phyloP scores from a whole-genome alignment of 257 asterid genomes.

The Penstemon davidsonii region DNA sequence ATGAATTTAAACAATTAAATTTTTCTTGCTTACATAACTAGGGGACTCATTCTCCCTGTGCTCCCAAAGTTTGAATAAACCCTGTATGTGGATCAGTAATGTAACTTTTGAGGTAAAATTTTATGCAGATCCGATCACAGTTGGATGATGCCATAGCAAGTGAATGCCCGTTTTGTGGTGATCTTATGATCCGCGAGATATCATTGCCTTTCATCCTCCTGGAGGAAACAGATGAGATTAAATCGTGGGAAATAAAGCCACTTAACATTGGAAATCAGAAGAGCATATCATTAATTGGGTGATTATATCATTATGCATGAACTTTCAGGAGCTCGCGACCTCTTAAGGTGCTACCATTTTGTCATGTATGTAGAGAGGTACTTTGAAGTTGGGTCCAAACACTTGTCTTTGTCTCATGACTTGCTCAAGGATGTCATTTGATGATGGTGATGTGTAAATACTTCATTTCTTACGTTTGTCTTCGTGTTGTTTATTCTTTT shows the following conservation, averaged over 20 bases:
- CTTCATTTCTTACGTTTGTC: background rate
- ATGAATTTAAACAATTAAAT: background rate
- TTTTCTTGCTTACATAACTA: background rate
- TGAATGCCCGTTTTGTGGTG: conserved; percentile 95
- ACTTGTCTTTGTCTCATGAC: background rate
- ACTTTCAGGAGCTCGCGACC: background rate
- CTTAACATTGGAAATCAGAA: conserved; percentile 63
- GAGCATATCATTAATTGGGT: conserved; percentile 60
- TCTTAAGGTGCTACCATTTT: background rate
- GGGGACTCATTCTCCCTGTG: background rate
- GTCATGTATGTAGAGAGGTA: background rate
- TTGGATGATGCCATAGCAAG: conserved; percentile 89
- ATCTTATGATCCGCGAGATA: conserved; percentile 84
- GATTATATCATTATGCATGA: conserved; percentile 10
- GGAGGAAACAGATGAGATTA: conserved; percentile 57
- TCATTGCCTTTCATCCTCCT: conserved; percentile 73
- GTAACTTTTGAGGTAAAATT: conserved; percentile 17
- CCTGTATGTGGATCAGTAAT: background rate
- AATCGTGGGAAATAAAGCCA: conserved; percentile 79
- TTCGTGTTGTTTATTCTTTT: background rate
- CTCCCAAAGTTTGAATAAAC: background rate
- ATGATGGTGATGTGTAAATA: background rate
- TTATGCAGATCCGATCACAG: conserved; percentile 80
- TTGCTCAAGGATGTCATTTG: background rate
- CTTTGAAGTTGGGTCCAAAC: background rate